Evolutionary conservation across 2,329 filamentous ascomycete species (phyloP), one percentile per base, ranked within the genome.

Genomic region (Sclerotinia subarctica): DNA sequence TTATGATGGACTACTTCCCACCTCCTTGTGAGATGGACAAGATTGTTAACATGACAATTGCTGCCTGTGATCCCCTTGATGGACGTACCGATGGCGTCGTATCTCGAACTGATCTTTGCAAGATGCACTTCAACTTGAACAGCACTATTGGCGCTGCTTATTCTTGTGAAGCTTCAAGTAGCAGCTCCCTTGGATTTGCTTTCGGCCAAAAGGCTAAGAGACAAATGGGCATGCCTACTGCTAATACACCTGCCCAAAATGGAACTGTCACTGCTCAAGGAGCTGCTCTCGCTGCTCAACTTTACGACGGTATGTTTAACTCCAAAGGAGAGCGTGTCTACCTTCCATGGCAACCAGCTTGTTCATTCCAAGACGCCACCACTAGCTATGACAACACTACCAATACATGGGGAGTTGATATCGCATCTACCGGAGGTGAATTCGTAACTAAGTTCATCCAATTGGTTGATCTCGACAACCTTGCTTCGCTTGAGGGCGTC

Each of bases 31-130:
- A 83, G 62, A 72, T 86, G 19, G 77, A 79, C 7, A 82, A 81
- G 72, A 85, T 86, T 57, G 79, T 83, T 26, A 86, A 86, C 72
- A 78, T 79, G 51, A 87, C 85, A 6, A 85, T 87, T 58, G 77
- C 78, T 1, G 81, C 81, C 47, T 88, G 85, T 63, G 85, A 88
- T 70, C 77, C 80, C 10, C 78, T 88, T 7, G 85, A 88, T 67
- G 85, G 86, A 7, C 79, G 79, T 56, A 80, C 78, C 0, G 85
- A 88, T 67, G 84, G 85, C 17, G 83, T 87, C 5, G 79, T 88
- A 24, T 78, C 81, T 10, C 79, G 82, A 6, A 80, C 79, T 0
- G 82, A 84, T 64, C 78, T 84, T 11, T 84, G 82, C 78, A 79
- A 77, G 67, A 71, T 82, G 7, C 72, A 81, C 53, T 83, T 81